Evolutionary conservation across 495 filamentous ascomycete genomes (phyloP).

Genomic region (Talaromyces adpressus): DNA sequence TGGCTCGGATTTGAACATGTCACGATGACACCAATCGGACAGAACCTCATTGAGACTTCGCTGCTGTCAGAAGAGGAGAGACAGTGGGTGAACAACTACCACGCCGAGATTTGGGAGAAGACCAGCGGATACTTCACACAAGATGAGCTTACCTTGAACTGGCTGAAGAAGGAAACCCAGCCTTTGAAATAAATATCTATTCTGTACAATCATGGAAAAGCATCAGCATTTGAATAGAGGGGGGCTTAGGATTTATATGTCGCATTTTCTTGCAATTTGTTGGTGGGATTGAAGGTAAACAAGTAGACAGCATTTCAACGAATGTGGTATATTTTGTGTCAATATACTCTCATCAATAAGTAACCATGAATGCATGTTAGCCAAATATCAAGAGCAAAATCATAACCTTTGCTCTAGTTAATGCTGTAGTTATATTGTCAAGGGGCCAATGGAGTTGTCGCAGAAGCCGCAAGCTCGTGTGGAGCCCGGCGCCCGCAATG

Average conservation of each 20-base stretch:
- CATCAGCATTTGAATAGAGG: neutral
- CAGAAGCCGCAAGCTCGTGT: conserved; percentile 4
- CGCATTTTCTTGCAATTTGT: neutral
- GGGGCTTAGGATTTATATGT: neutral
- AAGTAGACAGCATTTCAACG: neutral
- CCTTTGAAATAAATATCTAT: conserved; percentile 19
- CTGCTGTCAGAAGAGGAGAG: conserved; percentile 73
- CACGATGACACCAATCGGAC: conserved; percentile 92
- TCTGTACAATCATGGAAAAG: neutral
- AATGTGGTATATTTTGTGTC: neutral
- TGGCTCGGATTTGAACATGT: conserved; percentile 95
- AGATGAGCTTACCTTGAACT: conserved; percentile 60
- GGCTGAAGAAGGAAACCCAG: conserved; percentile 82
- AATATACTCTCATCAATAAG: neutral
- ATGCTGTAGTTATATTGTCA: neutral
- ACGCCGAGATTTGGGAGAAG: conserved; percentile 73
- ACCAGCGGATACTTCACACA: conserved; percentile 74
- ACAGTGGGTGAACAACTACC: conserved; percentile 82
- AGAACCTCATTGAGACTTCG: conserved; percentile 73
- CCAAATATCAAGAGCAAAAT: too few species aligned
- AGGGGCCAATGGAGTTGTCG: neutral
- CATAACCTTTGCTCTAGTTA: too few species aligned
- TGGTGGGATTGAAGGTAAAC: neutral
- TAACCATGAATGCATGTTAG: too few species aligned
- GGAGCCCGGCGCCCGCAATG: conserved; percentile 2